Conservation (phyloP, 164 flowering plant genomes). For the Hamamelis virginiana region DNA sequence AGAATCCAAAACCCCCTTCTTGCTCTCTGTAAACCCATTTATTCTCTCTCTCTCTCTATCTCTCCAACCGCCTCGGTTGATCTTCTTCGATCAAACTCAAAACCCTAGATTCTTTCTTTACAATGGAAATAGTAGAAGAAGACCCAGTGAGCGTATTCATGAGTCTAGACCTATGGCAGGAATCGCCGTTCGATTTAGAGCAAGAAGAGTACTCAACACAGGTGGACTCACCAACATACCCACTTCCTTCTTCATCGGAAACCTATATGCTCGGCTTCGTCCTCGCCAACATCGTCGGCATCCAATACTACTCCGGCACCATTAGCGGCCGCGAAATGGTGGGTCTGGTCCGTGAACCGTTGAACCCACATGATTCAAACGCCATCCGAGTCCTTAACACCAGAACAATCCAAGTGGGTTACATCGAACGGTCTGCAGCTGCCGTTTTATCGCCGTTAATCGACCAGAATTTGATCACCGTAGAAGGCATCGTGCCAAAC, state of each 20-base stretch:
- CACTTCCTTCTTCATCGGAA: constrained; percentile 23
- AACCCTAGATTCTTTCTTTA: background rate
- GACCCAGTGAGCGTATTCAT: constrained; percentile 17
- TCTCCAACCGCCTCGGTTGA: background rate
- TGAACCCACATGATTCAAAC: constrained; percentile 61
- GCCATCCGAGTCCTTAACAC: constrained; percentile 79
- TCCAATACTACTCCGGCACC: constrained; percentile 55
- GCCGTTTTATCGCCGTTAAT: constrained; percentile 64
- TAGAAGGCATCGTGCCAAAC: constrained; percentile 70
- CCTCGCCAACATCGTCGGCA: constrained; percentile 67
- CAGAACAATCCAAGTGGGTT: constrained; percentile 60
- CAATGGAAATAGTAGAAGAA: constrained; percentile 12
- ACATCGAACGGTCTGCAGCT: constrained; percentile 59
- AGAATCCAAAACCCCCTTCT: background rate
- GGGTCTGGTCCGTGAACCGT: constrained; percentile 76
- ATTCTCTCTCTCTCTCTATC: background rate
- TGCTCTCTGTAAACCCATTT: background rate
- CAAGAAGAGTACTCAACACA: constrained; percentile 6
- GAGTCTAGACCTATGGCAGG: constrained; percentile 16
- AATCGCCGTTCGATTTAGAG: background rate
- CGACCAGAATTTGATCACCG: constrained; percentile 38
- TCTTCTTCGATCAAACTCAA: background rate
- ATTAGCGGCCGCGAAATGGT: constrained; percentile 80
- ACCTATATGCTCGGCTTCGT: constrained; percentile 62
- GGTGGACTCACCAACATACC: background rate